Evolutionary conservation across 257 asterid species (phyloP).

Genomic region (Solanum rostratum): DNA sequence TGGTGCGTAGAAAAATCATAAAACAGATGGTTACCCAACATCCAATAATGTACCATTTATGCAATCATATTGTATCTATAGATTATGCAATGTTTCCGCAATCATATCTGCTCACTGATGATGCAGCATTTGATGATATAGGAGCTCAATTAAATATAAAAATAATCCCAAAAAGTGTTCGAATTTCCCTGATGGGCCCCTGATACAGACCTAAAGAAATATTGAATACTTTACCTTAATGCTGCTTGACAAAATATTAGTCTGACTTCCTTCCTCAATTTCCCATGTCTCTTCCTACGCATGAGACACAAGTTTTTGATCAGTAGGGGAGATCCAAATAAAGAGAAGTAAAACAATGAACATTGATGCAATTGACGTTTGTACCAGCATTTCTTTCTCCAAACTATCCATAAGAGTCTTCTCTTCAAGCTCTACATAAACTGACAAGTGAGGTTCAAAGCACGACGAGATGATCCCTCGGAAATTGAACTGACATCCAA

Average conservation of each 20-base stretch:
- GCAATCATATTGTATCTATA: not conserved
- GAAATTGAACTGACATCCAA: slow-evolving; percentile 76
- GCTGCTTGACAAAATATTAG: slow-evolving; percentile 87
- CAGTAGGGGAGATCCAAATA: not conserved
- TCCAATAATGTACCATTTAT: not conserved
- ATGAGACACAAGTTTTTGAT: slow-evolving; percentile 8
- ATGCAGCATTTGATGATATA: not conserved
- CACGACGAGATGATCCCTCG: slow-evolving; percentile 93
- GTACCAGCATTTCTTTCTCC: slow-evolving; percentile 94
- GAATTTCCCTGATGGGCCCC: not conserved
- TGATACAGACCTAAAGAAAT: not conserved
- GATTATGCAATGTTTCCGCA: not conserved
- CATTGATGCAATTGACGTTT: not conserved
- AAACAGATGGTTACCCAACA: not conserved
- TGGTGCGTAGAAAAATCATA: not conserved
- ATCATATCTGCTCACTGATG: not conserved
- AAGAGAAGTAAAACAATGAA: not conserved
- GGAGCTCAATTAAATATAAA: not conserved
- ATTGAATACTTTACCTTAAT: slow-evolving; percentile 54
- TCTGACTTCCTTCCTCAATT: slow-evolving; percentile 93
- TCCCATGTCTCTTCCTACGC: slow-evolving; percentile 97
- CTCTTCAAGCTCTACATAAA: slow-evolving; percentile 92
- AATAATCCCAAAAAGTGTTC: not conserved
- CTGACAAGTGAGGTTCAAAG: slow-evolving; percentile 91
- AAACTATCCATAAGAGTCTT: slow-evolving; percentile 92